These are phyloP conservation scores for Spiromastix sp. DNA, from an alignment of 2,329 filamentous ascomycete species.

Conservation along the genomic window DNA sequence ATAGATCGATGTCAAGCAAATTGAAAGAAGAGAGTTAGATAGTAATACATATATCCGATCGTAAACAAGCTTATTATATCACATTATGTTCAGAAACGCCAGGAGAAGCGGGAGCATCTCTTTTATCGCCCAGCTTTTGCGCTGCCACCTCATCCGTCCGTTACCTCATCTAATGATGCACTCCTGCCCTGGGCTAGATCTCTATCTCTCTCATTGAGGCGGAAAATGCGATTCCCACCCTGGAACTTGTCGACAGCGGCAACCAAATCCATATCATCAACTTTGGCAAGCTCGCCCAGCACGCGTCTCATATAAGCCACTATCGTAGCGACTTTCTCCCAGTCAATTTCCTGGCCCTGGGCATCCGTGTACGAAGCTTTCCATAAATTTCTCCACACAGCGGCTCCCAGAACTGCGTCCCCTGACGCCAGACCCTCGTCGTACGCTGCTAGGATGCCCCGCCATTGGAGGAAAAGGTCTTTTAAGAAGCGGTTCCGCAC, in stretches of 20 bases:
- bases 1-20: no score
- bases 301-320: slow-evolving; percentile 54
- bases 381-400: slow-evolving; percentile 90
- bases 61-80: no score
- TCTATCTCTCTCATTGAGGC: slow-evolving; percentile 25
- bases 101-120: no score
- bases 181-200: slow-evolving; percentile 30
- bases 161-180: not conserved
- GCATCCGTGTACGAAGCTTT: slow-evolving; percentile 50
- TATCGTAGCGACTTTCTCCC: slow-evolving; percentile 49
- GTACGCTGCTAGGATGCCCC: slow-evolving; percentile 65
- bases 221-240: slow-evolving; percentile 24
- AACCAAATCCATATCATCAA: slow-evolving; percentile 44
- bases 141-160: not conserved
- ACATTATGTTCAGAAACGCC: no score
- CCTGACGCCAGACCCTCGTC: slow-evolving; percentile 37
- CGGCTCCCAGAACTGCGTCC: slow-evolving; percentile 44
- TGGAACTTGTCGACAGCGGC: slow-evolving; percentile 39
- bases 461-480: slow-evolving; percentile 88
- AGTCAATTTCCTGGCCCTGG: slow-evolving; percentile 43
- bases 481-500: slow-evolving; percentile 58
- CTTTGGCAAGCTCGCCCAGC: slow-evolving; percentile 42
- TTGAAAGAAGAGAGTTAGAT: no score
- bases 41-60: no score
- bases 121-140: no score